phyloP scores from a whole-genome alignment of 176 grass and related monocot species.

The Bonia amplexicaulis region DNA sequence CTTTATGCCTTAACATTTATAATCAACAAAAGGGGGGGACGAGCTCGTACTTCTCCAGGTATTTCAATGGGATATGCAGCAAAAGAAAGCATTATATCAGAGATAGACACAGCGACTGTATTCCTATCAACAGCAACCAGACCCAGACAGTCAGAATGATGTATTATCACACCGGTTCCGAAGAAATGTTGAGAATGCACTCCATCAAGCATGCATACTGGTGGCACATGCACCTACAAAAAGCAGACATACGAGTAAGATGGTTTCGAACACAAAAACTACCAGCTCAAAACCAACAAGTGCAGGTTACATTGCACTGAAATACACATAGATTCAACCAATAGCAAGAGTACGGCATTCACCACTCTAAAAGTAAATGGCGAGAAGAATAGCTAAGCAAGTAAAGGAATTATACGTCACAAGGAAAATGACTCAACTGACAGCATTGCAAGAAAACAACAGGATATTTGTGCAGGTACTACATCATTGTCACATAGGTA shows the following conservation, averaged over 20 bases:
- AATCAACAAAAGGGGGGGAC: neutral
- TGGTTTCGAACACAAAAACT: neutral
- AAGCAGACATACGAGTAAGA: neutral
- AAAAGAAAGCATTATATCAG: slow-evolving; percentile 98
- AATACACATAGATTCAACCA: neutral
- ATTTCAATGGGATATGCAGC: slow-evolving; percentile 99
- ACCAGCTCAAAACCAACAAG: neutral
- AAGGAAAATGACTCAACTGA: neutral
- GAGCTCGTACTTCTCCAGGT: slow-evolving; percentile 75
- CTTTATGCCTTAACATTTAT: neutral
- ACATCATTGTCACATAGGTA: neutral
- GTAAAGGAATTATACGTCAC: neutral
- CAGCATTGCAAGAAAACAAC: neutral
- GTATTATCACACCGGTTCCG: slow-evolving; percentile 85
- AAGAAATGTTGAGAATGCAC: slow-evolving; percentile 99
- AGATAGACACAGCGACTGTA: slow-evolving; percentile 86
- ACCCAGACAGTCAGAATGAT: slow-evolving; percentile 85
- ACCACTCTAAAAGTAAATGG: neutral
- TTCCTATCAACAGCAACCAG: slow-evolving; percentile 94
- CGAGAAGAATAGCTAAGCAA: neutral
- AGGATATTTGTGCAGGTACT: neutral
- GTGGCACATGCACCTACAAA: slow-evolving; percentile 93
- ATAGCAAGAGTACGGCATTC: neutral
- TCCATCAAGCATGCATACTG: slow-evolving; percentile 97
- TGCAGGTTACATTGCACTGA: neutral